phyloP scores from a whole-genome alignment of 1,139 yeast genomes.

The Diutina rugosa region DNA sequence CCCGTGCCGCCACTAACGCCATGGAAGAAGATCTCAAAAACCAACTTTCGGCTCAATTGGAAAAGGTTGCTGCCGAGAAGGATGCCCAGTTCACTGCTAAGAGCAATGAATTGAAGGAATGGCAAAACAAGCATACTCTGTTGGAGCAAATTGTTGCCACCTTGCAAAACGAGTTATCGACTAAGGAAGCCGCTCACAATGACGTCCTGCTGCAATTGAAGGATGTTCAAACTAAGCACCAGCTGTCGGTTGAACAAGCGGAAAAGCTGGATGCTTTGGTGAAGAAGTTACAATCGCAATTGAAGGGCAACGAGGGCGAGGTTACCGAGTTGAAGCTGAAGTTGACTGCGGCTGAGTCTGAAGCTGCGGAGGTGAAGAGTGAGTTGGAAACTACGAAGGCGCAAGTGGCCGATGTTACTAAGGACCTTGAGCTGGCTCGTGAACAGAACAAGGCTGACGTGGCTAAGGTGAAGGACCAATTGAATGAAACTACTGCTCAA shows the following conservation, averaged over 20 bases:
- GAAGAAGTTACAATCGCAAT: background rate
- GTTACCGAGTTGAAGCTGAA: background rate
- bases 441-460: background rate
- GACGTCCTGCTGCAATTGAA: conserved; percentile 3
- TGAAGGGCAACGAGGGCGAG: background rate
- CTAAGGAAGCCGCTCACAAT: background rate
- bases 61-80: conserved; percentile 1
- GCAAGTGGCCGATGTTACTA: background rate
- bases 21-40: background rate
- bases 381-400: background rate
- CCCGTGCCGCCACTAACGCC: background rate
- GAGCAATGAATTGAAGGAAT: background rate
- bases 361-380: background rate
- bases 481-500: background rate
- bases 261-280: background rate
- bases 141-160: conserved; percentile 1
- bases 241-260: background rate
- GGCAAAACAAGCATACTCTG: conserved; percentile 1
- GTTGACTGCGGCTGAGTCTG: background rate
- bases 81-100: background rate
- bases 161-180: background rate
- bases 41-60: background rate
- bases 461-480: background rate
- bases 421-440: background rate
- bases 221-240: conserved; percentile 2